A percentile compares a stretch with the other conserved stretches of the same genome.
Evolutionary conservation across 192 early-diverging fungal genomes (phyloP).

Genomic region (Rhizophagus sp.): DNA sequence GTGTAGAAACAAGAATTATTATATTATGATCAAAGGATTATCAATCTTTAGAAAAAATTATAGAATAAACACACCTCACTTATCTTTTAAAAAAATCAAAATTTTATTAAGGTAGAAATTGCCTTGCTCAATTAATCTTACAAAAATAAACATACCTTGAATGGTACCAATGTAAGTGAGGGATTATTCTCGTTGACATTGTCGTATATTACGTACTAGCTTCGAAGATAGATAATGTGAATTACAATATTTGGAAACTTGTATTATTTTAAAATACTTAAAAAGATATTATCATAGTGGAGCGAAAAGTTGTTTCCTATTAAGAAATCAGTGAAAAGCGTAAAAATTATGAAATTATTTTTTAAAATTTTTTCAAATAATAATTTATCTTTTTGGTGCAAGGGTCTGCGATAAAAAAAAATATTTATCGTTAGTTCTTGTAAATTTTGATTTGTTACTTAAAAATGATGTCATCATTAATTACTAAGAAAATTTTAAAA

Average conservation of each 20-base stretch:
- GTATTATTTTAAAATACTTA: neutral
- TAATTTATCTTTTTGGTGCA: too few relatives aligned
- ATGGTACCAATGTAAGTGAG: neutral
- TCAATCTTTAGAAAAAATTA: neutral
- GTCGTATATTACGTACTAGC: neutral
- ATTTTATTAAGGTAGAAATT: neutral
- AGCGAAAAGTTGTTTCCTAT: too few relatives aligned
- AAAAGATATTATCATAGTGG: neutral
- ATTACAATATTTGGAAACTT: neutral
- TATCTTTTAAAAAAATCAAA: neutral
- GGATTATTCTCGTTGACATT: neutral
- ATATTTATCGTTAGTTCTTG: too few relatives aligned
- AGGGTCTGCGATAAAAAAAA: too few relatives aligned
- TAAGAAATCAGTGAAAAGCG: too few relatives aligned
- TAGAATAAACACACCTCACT: neutral
- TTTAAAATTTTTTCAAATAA: too few relatives aligned
- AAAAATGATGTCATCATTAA: too few relatives aligned
- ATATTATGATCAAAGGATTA: neutral
- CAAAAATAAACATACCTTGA: conserved; percentile 1
- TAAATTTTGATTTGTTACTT: too few relatives aligned
- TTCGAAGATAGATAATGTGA: neutral
- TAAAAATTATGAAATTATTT: too few relatives aligned
- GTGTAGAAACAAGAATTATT: neutral
- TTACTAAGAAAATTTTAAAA: too few relatives aligned
- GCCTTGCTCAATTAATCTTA: neutral